Conservation (phyloP, 257 asterid species). For the Lithospermum erythrorhizon region DNA sequence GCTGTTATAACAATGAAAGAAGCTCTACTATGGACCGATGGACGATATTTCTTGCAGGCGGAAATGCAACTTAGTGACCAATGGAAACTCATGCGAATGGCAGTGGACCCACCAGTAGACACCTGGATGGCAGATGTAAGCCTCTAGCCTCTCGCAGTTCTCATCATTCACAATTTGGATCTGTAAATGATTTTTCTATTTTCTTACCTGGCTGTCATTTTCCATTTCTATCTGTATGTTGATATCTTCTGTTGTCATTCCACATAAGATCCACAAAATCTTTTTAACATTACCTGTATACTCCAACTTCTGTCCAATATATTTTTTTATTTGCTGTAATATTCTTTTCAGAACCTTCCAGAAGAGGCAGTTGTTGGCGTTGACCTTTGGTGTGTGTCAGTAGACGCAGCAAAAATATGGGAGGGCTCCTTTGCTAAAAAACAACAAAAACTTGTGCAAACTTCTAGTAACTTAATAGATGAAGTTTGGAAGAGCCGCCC, state of each 20-base stretch:
- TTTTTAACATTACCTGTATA: not conserved
- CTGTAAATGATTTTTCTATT: not conserved
- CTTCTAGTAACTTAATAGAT: conserved; percentile 70
- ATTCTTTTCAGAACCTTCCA: conserved; percentile 61
- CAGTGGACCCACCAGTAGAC: conserved; percentile 73
- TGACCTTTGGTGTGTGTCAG: conserved; percentile 94
- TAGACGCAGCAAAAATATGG: conserved; percentile 85
- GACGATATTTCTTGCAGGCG: conserved; percentile 91
- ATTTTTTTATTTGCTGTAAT: not conserved
- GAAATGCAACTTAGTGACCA: conserved; percentile 60
- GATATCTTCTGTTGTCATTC: not conserved
- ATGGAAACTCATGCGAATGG: conserved; percentile 97
- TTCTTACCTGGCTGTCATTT: not conserved
- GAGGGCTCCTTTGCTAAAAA: conserved; percentile 61
- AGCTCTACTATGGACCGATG: conserved; percentile 95
- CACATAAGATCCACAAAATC: not conserved
- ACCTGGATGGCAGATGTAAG: conserved; percentile 90
- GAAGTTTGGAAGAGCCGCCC: conserved; percentile 87
- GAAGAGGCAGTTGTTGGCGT: conserved; percentile 67
- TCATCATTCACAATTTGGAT: not conserved
- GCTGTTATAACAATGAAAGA: conserved; percentile 68
- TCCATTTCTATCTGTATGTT: not conserved
- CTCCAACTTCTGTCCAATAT: not conserved
- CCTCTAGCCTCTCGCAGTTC: conserved; percentile 20
- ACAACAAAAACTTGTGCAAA: conserved; percentile 63